These are phyloP conservation scores for Aspergillus texensis DNA, from an alignment of 2,329 filamentous ascomycete species.

Conservation along the genomic window DNA sequence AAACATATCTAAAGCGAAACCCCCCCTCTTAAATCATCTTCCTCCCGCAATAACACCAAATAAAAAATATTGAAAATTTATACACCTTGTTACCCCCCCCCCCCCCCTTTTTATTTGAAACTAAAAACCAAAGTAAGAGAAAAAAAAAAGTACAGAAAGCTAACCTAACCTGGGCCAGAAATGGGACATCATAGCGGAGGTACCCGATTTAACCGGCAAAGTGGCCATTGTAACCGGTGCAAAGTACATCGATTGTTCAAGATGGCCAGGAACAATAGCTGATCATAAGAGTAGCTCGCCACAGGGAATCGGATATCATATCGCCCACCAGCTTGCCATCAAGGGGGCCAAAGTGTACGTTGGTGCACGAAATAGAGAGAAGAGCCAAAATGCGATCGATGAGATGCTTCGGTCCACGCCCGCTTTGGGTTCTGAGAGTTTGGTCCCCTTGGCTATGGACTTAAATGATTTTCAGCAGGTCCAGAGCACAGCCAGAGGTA, in stretches of 20 bases:
- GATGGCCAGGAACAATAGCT: not conserved
- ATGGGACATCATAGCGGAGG: conserved; percentile 1
- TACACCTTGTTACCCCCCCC: too few species aligned
- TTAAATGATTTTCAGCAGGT: not conserved
- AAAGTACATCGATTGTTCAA: not conserved
- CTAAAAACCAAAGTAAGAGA: too few species aligned
- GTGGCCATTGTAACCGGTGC: conserved; percentile 5
- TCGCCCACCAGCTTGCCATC: conserved; percentile 2
- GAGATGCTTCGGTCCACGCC: not conserved
- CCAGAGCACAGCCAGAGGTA: not conserved
- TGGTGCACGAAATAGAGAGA: not conserved
- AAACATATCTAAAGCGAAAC: too few species aligned
- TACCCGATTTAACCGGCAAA: not conserved
- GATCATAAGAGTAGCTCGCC: not conserved
- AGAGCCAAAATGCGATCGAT: not conserved
- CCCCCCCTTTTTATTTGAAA: too few species aligned
- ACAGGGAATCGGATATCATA: conserved; percentile 1
- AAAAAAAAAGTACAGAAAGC: not conserved
- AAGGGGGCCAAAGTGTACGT: conserved; percentile 1
- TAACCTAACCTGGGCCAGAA: not conserved
- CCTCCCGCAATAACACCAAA: too few species aligned
- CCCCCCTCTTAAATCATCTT: too few species aligned
- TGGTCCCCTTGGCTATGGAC: not conserved
- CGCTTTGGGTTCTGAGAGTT: not conserved
- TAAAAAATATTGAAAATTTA: too few species aligned